Percentiles rank a stretch among this genome's conserved stretches.
phyloP scores from a whole-genome alignment of 2,329 filamentous ascomycete species.

The Trichoderma sp. region DNA sequence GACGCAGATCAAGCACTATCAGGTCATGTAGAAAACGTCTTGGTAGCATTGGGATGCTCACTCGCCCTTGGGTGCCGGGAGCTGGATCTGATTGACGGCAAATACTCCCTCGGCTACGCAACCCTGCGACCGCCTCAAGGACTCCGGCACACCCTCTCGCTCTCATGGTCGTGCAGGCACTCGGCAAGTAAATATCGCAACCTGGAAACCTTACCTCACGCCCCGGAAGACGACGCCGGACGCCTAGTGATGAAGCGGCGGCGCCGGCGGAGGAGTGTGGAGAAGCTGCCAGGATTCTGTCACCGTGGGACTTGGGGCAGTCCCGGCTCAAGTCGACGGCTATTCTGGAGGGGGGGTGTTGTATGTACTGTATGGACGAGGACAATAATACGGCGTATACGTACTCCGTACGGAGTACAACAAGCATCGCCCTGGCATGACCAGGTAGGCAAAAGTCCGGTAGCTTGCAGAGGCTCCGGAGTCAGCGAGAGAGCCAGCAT shows the following conservation, averaged over 20 bases:
- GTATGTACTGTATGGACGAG: background rate
- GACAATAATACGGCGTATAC: no score
- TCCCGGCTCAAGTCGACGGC: constrained; percentile 16
- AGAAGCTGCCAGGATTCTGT: constrained; percentile 8
- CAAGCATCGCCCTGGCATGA: background rate
- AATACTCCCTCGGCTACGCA: background rate
- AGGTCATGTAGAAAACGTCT: background rate
- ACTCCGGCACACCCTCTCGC: background rate
- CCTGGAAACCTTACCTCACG: background rate
- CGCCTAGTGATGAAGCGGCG: background rate
- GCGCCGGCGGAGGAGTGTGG: constrained; percentile 15
- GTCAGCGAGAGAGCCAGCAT: background rate
- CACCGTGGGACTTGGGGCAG: constrained; percentile 9
- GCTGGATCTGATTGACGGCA: constrained; percentile 13
- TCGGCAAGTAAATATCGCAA: constrained; percentile 1
- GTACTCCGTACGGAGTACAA: background rate
- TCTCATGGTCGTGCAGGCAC: background rate
- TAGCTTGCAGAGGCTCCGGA: constrained; percentile 1
- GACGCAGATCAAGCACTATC: background rate
- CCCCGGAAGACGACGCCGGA: constrained; percentile 8
- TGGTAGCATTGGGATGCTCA: background rate
- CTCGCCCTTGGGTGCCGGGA: background rate
- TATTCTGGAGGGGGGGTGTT: constrained; percentile 6
- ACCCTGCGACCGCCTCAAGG: background rate
- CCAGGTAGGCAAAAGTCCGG: background rate